A percentile compares a stretch with the other conserved stretches of the same genome.
Conservation (phyloP, 345 rosid species). For the Brassica nigra region DNA sequence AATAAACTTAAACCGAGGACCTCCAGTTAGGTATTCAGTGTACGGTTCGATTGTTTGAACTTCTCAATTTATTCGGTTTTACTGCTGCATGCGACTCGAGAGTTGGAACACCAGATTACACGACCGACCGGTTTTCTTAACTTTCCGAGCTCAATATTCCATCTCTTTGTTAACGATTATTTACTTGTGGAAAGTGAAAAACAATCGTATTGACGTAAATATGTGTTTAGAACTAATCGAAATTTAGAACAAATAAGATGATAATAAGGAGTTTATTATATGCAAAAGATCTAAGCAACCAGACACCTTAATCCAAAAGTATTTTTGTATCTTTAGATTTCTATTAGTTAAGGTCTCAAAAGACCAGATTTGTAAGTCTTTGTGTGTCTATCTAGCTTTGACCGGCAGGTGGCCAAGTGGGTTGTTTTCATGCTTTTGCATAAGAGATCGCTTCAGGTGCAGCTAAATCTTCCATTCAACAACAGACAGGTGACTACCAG, state of each 20-base stretch:
- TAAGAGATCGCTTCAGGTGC: conserved; percentile 12
- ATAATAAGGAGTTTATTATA: too few species aligned
- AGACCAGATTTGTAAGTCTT: not conserved
- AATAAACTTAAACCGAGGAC: not conserved
- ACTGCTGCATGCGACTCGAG: too few species aligned
- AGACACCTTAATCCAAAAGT: conserved; percentile 19
- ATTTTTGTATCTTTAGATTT: not conserved
- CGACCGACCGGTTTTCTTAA: not conserved
- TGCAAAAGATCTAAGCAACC: not conserved
- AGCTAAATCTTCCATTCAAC: not conserved
- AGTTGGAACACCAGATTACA: not conserved
- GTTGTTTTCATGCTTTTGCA: not conserved
- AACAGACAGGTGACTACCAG: conserved; percentile 3
- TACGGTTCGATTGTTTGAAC: too few species aligned
- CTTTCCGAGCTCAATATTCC: too few species aligned
- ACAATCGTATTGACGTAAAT: too few species aligned
- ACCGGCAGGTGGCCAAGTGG: not conserved
- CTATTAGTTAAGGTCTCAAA: conserved; percentile 7
- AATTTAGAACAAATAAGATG: too few species aligned
- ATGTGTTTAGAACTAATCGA: too few species aligned
- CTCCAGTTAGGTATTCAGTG: not conserved
- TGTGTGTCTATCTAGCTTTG: conserved; percentile 1
- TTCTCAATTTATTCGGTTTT: too few species aligned
- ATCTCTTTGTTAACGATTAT: too few species aligned
- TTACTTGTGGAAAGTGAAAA: too few species aligned